phyloP scores from a whole-genome alignment of 2,329 filamentous ascomycete genomes.

The Pseudogymnoascus verrucosus region DNA sequence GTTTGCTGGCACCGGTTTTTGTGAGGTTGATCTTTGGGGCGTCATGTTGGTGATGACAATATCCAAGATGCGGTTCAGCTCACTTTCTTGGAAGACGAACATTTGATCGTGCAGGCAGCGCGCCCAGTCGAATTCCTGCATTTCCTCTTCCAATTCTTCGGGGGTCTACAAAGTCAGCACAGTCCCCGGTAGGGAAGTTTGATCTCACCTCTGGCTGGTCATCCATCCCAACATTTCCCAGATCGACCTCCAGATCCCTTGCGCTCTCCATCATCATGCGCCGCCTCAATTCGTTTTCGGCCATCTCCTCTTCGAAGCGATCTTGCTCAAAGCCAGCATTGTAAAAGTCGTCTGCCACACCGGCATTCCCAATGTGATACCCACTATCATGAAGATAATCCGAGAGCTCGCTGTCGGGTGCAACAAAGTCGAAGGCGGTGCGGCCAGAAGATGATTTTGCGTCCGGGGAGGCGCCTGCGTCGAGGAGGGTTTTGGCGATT shows the following conservation, averaged over 20 bases:
- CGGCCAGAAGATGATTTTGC: conserved; percentile 90
- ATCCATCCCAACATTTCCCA: conserved; percentile 92
- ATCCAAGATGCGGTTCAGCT: conserved; percentile 84
- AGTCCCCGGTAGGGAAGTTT: conserved; percentile 15
- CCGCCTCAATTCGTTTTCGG: conserved; percentile 88
- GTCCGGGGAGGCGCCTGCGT: conserved; percentile 91
- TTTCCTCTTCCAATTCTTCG: conserved; percentile 80
- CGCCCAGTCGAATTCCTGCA: conserved; percentile 93
- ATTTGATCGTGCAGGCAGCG: conserved; percentile 94
- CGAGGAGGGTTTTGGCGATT: conserved; percentile 85
- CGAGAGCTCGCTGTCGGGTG: conserved; percentile 92
- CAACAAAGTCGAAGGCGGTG: conserved; percentile 91
- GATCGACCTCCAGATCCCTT: conserved; percentile 88
- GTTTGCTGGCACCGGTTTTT: conserved; percentile 95
- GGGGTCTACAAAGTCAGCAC: conserved; percentile 41
- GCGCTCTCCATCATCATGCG: conserved; percentile 99
- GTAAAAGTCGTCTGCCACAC: conserved; percentile 85
- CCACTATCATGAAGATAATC: conserved; percentile 92
- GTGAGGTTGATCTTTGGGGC: conserved; percentile 87
- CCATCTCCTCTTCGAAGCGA: conserved; percentile 93
- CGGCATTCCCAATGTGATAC: conserved; percentile 76
- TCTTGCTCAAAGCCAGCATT: conserved; percentile 86
- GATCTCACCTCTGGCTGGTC: conserved; percentile 77
- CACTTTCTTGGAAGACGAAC: conserved; percentile 97
- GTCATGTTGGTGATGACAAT: conserved; percentile 98